A percentile compares a stretch with the other conserved stretches of the same genome.
Conservation (phyloP, 2,329 filamentous ascomycete genomes). For the Rhinocladiella mackenziei region DNA sequence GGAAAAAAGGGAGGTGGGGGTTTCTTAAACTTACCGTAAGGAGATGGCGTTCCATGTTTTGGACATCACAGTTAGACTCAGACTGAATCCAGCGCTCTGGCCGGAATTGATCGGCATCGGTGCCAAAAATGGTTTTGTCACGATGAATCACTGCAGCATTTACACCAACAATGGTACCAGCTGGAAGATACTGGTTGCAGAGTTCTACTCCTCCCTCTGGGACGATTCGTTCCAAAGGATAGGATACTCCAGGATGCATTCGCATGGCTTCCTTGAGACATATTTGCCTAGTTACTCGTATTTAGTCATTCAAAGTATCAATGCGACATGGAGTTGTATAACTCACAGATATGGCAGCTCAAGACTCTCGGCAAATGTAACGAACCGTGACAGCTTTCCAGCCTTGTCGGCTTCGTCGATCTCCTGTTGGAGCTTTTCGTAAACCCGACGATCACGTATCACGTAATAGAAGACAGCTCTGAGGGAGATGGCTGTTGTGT, state of each 20-base stretch:
- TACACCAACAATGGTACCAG: slow-evolving; percentile 29
- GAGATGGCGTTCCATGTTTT: slow-evolving; percentile 31
- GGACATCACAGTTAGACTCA: slow-evolving; percentile 25
- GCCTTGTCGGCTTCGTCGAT: slow-evolving; percentile 38
- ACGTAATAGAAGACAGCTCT: slow-evolving; percentile 40
- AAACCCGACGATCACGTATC: slow-evolving; percentile 38
- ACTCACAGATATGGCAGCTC: slow-evolving; percentile 46
- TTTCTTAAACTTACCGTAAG: slow-evolving; percentile 10
- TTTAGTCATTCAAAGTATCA: no score
- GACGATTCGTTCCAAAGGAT: slow-evolving; percentile 28
- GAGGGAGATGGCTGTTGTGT: slow-evolving; percentile 21
- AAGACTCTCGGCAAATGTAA: slow-evolving; percentile 14
- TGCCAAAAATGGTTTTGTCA: slow-evolving; percentile 20
- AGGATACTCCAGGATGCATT: slow-evolving; percentile 35
- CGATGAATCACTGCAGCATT: slow-evolving; percentile 14
- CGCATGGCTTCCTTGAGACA: slow-evolving; percentile 42
- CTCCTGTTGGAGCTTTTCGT: slow-evolving; percentile 45
- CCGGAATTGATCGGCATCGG: slow-evolving; percentile 31
- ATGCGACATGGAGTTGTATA: no score
- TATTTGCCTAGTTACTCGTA: no score
- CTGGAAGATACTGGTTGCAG: slow-evolving; percentile 15
- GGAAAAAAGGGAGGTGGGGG: no score
- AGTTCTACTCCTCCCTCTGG: slow-evolving; percentile 28
- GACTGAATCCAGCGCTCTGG: slow-evolving; percentile 46
- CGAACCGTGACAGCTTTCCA: slow-evolving; percentile 9